These are phyloP conservation scores for Fusarium scirpi DNA, from an alignment of 2,329 filamentous ascomycete genomes.

Conservation along the genomic window DNA sequence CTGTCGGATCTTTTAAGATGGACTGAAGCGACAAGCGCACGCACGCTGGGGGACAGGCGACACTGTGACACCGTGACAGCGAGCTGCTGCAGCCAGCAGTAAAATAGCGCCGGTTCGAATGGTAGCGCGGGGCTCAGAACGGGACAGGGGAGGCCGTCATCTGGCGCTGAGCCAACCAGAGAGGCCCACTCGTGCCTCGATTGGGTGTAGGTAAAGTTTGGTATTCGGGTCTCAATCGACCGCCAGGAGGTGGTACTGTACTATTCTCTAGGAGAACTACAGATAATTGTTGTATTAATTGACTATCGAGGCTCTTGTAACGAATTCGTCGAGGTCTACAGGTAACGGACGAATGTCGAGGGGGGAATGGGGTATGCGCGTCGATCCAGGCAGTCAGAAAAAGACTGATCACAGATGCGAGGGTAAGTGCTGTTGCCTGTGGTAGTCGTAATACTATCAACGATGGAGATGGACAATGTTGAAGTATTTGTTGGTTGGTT, in stretches of 20 bases:
- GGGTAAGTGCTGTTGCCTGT: conserved; percentile 34
- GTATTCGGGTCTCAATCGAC: conserved; percentile 33
- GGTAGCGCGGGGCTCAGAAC: conserved; percentile 49
- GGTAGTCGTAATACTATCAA: conserved; percentile 24
- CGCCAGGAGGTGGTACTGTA: conserved; percentile 16
- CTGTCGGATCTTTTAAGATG: conserved; percentile 47
- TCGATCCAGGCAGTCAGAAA: conserved; percentile 18
- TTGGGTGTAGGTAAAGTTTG: conserved; percentile 34
- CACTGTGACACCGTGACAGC: conserved; percentile 44
- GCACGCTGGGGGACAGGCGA: conserved; percentile 40
- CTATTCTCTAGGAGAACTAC: background rate
- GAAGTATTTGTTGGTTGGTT: conserved; percentile 1
- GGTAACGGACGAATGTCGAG: conserved; percentile 2
- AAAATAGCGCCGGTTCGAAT: conserved; percentile 43
- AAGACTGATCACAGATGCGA: background rate
- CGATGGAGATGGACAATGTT: conserved; percentile 19
- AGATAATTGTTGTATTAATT: conserved; percentile 1
- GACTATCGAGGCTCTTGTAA: conserved; percentile 5
- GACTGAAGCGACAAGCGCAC: conserved; percentile 33
- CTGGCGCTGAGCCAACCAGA: conserved; percentile 50
- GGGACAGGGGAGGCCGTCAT: conserved; percentile 49
- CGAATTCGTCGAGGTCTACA: conserved; percentile 10
- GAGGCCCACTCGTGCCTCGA: conserved; percentile 44
- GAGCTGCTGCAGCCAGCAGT: conserved; percentile 36
- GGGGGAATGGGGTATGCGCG: conserved; percentile 4